Evolutionary conservation across 306 rosid genomes (phyloP).

Genomic region (Rosa rugosa): DNA sequence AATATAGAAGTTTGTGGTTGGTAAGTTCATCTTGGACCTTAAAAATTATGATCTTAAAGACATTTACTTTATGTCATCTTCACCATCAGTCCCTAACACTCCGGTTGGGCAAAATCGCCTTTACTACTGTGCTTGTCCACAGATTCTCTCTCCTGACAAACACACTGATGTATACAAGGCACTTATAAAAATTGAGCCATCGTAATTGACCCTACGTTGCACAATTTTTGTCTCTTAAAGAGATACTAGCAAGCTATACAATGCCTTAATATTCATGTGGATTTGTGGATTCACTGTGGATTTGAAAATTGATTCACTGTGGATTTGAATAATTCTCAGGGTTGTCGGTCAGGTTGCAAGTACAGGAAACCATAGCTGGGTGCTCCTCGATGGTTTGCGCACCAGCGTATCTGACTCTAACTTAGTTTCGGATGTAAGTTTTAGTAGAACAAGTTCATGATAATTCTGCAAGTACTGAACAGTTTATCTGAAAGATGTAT

Average conservation of each 20-base stretch:
- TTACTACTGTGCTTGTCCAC: neutral
- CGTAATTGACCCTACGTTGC: neutral
- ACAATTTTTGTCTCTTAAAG: neutral
- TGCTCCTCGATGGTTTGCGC: conserved; percentile 42
- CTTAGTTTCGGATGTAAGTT: conserved; percentile 54
- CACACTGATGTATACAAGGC: neutral
- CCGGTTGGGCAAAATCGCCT: conserved; percentile 9
- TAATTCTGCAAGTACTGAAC: neutral
- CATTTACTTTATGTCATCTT: conserved; percentile 24
- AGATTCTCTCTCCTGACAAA: neutral
- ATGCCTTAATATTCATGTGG: neutral
- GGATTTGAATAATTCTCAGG: conserved; percentile 43
- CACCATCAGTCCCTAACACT: conserved; percentile 10
- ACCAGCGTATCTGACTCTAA: conserved; percentile 32
- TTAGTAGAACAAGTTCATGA: conserved; percentile 13
- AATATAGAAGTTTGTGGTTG: neutral
- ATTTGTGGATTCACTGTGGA: conserved; percentile 4
- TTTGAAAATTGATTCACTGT: conserved; percentile 1
- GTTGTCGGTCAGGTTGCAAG: conserved; percentile 70
- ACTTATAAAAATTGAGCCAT: neutral
- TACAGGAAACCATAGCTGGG: conserved; percentile 67
- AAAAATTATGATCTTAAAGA: conserved; percentile 21
- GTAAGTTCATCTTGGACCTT: neutral
- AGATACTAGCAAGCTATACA: neutral
- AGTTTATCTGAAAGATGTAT: conserved; percentile 25